These are phyloP conservation scores for Pseudomicrostroma phylloplanum DNA, from an alignment of 1,284 basidiomycete species.

Conservation along the genomic window DNA sequence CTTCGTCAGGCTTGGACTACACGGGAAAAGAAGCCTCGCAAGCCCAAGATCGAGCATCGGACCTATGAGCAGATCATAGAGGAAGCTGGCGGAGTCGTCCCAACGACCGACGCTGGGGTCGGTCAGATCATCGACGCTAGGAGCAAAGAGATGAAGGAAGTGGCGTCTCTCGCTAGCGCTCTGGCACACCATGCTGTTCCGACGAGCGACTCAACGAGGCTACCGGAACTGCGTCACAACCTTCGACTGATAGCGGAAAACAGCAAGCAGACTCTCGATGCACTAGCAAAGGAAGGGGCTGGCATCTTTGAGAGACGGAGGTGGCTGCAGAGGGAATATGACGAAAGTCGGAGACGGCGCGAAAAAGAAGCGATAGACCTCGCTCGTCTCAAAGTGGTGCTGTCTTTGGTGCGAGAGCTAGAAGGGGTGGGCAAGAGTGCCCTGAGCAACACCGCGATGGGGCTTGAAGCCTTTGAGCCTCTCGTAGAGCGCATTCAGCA, in stretches of 20 bases:
- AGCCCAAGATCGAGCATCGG: constrained; percentile 39
- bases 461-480: constrained; percentile 13
- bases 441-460: not conserved
- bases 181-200: constrained; percentile 53
- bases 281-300: constrained; percentile 81
- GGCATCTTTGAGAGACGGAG: constrained; percentile 70
- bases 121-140: constrained; percentile 43
- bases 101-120: constrained; percentile 2
- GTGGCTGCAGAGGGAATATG: constrained; percentile 60
- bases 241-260: constrained; percentile 75
- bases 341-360: constrained; percentile 61
- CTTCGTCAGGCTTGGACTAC: constrained; percentile 28
- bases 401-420: constrained; percentile 23
- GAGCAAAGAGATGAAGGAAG: constrained; percentile 24
- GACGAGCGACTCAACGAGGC: constrained; percentile 70
- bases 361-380: constrained; percentile 58
- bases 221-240: constrained; percentile 94
- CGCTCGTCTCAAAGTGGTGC: constrained; percentile 23
- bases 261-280: constrained; percentile 74
- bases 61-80: constrained; percentile 48
- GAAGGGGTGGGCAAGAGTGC: constrained; percentile 13
- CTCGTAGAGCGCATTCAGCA: constrained; percentile 16
- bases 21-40: constrained; percentile 29
- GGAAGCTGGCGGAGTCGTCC: constrained; percentile 19
- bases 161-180: constrained; percentile 33